A percentile compares a stretch with the other conserved stretches of the same genome.
These are phyloP conservation scores for Alternaria tenuissima DNA, from an alignment of 2,329 filamentous ascomycete species.

Conservation along the genomic window DNA sequence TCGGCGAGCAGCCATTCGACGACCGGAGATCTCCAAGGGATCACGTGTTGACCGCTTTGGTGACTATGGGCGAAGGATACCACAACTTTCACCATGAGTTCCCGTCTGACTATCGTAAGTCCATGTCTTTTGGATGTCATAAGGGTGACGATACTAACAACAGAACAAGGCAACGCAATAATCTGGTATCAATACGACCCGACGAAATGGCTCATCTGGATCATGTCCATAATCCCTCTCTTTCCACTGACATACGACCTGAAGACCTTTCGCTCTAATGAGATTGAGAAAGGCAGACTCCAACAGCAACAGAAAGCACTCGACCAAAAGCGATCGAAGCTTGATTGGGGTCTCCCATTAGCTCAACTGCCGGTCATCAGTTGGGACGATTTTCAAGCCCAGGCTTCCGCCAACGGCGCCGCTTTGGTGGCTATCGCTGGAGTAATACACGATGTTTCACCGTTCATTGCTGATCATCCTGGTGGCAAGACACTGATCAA, in stretches of 20 bases:
- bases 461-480: constrained; percentile 49
- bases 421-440: constrained; percentile 48
- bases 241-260: constrained; percentile 47
- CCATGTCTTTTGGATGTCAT: background rate
- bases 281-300: constrained; percentile 53
- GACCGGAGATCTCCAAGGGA: constrained; percentile 50
- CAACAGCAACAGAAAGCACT: constrained; percentile 53
- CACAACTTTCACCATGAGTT: constrained; percentile 55
- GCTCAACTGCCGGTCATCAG: constrained; percentile 49
- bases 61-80: constrained; percentile 53
- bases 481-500: constrained; percentile 50
- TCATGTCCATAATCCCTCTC: constrained; percentile 41
- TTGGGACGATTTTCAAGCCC: constrained; percentile 49
- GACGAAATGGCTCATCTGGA: constrained; percentile 53
- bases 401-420: constrained; percentile 41
- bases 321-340: constrained; percentile 43
- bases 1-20: constrained; percentile 55
- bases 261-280: constrained; percentile 46
- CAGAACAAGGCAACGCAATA: constrained; percentile 46
- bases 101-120: constrained; percentile 37
- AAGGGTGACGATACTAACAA: background rate
- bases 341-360: constrained; percentile 52
- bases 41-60: constrained; percentile 50
- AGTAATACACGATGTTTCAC: constrained; percentile 50
- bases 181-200: constrained; percentile 51